phyloP scores from a whole-genome alignment of 2,329 filamentous ascomycete genomes.

The Whalleya microplaca region DNA sequence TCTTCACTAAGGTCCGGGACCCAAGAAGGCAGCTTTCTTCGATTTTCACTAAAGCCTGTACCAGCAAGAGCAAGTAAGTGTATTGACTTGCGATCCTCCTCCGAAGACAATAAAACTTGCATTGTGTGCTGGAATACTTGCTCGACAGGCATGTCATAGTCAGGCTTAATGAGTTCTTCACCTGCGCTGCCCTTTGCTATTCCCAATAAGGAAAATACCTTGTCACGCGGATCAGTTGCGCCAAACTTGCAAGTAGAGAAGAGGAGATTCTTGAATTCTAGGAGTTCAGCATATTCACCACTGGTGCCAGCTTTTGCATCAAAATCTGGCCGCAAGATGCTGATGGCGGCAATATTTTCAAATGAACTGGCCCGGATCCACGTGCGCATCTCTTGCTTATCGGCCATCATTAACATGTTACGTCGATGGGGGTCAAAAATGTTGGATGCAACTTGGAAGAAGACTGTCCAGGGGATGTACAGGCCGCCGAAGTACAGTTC shows the following conservation, averaged over 20 bases:
- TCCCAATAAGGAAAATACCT: slow-evolving; percentile 13
- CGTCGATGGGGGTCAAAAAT: slow-evolving; percentile 1
- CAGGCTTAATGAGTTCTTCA: neutral
- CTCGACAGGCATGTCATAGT: slow-evolving; percentile 12
- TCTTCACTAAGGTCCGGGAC: slow-evolving; percentile 12
- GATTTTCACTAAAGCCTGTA: slow-evolving; percentile 3
- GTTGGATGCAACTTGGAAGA: neutral
- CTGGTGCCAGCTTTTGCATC: neutral
- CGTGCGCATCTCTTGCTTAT: neutral
- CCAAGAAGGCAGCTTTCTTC: slow-evolving; percentile 9
- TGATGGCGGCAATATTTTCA: slow-evolving; percentile 14
- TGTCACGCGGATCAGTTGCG: slow-evolving; percentile 14
- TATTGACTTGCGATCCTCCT: slow-evolving; percentile 2
- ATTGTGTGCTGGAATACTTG: slow-evolving; percentile 10
- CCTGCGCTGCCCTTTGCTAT: slow-evolving; percentile 1
- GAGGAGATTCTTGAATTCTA: slow-evolving; percentile 9
- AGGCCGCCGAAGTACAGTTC: slow-evolving; percentile 18
- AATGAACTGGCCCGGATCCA: slow-evolving; percentile 4
- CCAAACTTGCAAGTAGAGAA: slow-evolving; percentile 11
- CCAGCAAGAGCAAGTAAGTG: slow-evolving; percentile 14
- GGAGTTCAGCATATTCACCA: neutral
- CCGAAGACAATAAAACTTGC: slow-evolving; percentile 1
- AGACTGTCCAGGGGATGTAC: slow-evolving; percentile 11
- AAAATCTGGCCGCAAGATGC: neutral
- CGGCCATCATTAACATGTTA: slow-evolving; percentile 3